Conservation (phyloP, 306 rosid species). For the Leucaena leucocephala region DNA sequence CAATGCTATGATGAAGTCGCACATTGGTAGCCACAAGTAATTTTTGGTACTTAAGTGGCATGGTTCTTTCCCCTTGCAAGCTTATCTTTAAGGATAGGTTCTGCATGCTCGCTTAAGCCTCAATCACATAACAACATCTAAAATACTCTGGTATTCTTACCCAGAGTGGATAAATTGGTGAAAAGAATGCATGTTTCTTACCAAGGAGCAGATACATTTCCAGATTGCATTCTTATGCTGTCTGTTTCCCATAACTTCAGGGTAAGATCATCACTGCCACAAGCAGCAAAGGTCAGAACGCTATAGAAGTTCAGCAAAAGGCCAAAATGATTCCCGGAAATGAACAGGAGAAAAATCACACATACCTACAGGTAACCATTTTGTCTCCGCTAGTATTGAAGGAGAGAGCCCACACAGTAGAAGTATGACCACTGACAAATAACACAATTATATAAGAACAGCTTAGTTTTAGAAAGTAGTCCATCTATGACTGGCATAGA, state of each 20-base stretch:
- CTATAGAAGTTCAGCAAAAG: slow-evolving; percentile 8
- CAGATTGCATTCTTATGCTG: slow-evolving; percentile 55
- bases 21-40: neutral
- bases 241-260: slow-evolving; percentile 88
- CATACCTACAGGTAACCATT: slow-evolving; percentile 91
- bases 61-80: neutral
- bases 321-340: slow-evolving; percentile 28
- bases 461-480: neutral
- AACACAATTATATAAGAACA: slow-evolving; percentile 4
- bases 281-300: slow-evolving; percentile 28
- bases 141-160: slow-evolving; percentile 14
- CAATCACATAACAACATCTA: neutral
- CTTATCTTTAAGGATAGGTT: neutral
- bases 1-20: neutral
- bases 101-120: neutral
- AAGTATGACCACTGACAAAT: slow-evolving; percentile 80
- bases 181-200: slow-evolving; percentile 44
- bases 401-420: slow-evolving; percentile 93
- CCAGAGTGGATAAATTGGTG: neutral
- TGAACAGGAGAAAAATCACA: slow-evolving; percentile 5
- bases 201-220: slow-evolving; percentile 71
- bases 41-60: slow-evolving; percentile 1
- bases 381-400: slow-evolving; percentile 80
- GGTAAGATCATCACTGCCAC: slow-evolving; percentile 85
- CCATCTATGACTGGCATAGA: slow-evolving; percentile 20